A percentile compares a stretch with the other conserved stretches of the same genome.
Conservation (phyloP, 2,329 filamentous ascomycete species). For the Pseudopyricularia javanii region DNA sequence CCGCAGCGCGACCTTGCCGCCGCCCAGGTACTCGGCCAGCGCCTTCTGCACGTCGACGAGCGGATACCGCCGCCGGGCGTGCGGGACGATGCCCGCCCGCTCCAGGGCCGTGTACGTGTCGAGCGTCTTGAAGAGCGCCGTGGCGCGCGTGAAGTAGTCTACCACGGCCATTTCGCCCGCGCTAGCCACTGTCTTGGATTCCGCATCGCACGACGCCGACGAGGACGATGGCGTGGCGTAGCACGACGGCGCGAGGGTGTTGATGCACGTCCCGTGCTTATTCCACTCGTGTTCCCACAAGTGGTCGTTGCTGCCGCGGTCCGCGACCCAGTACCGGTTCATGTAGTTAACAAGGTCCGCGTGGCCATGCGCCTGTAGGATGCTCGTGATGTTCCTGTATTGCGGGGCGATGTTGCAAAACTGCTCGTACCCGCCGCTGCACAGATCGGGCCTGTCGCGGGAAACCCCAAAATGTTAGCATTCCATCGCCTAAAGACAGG, state of each 20-base stretch:
- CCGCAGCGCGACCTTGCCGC: constrained; percentile 28
- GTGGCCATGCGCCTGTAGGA: constrained; percentile 26
- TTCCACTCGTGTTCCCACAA: constrained; percentile 62
- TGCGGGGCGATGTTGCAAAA: constrained; percentile 28
- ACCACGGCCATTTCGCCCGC: constrained; percentile 26
- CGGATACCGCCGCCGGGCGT: constrained; percentile 24
- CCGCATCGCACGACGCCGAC: not conserved
- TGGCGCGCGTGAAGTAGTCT: constrained; percentile 29
- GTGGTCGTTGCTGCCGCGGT: constrained; percentile 24
- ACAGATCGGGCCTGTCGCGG: constrained; percentile 25
- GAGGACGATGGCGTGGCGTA: constrained; percentile 27
- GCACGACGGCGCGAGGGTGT: constrained; percentile 52
- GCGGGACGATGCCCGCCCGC: constrained; percentile 22
- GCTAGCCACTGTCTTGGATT: constrained; percentile 24
- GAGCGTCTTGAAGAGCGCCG: constrained; percentile 25
- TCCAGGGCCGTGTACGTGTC: constrained; percentile 28
- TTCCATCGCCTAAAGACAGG: too few relatives aligned
- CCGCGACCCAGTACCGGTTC: constrained; percentile 27
- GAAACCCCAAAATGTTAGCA: not conserved
- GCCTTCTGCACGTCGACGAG: constrained; percentile 26
- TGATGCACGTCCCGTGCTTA: constrained; percentile 63
- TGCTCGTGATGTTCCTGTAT: constrained; percentile 27
- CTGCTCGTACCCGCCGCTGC: constrained; percentile 28
- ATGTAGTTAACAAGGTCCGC: constrained; percentile 23
- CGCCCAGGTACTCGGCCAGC: constrained; percentile 29